A percentile compares a stretch with the other conserved stretches of the same genome.
Evolutionary conservation across 495 filamentous ascomycete species (phyloP).

Genomic region (Pyronema domesticum): DNA sequence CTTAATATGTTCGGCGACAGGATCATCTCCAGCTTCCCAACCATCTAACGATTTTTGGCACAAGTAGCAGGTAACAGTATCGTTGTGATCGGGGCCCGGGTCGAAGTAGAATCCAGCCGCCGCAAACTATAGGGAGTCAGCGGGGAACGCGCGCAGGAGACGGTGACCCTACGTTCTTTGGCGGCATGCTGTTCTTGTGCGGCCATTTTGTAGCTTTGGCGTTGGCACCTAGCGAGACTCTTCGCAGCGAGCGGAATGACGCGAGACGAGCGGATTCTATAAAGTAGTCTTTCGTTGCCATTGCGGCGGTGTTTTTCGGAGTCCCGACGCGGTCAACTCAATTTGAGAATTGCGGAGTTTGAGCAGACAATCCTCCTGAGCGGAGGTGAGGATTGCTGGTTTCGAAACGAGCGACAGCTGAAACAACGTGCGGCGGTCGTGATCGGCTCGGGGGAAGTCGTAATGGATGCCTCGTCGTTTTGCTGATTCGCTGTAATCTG

Average conservation of each 20-base stretch:
- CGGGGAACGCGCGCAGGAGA: not conserved
- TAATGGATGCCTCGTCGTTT: too few relatives aligned
- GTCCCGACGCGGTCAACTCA: too few relatives aligned
- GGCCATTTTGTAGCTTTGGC: slow-evolving; percentile 14
- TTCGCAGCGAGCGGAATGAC: slow-evolving; percentile 14
- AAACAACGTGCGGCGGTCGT: too few relatives aligned
- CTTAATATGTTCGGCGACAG: slow-evolving; percentile 55
- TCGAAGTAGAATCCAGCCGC: slow-evolving; percentile 88
- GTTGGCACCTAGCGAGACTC: slow-evolving; percentile 4
- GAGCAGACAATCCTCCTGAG: too few relatives aligned
- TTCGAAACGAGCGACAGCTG: too few relatives aligned
- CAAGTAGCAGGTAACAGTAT: slow-evolving; percentile 75
- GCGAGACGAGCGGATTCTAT: slow-evolving; percentile 7
- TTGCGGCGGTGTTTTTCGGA: not conserved
- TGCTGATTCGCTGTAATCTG: too few relatives aligned
- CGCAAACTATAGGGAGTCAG: slow-evolving; percentile 44
- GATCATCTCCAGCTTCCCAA: slow-evolving; percentile 15
- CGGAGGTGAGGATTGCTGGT: too few relatives aligned
- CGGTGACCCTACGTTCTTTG: not conserved
- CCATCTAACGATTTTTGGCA: slow-evolving; percentile 40
- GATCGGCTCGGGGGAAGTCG: too few relatives aligned
- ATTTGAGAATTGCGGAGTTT: too few relatives aligned
- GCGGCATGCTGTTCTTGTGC: slow-evolving; percentile 3
- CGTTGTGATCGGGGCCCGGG: slow-evolving; percentile 58
- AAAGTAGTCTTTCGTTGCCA: not conserved